A percentile compares a stretch with the other conserved stretches of the same genome.
Conservation (phyloP, 2,329 filamentous ascomycete species). For the Alternaria ventricosa region DNA sequence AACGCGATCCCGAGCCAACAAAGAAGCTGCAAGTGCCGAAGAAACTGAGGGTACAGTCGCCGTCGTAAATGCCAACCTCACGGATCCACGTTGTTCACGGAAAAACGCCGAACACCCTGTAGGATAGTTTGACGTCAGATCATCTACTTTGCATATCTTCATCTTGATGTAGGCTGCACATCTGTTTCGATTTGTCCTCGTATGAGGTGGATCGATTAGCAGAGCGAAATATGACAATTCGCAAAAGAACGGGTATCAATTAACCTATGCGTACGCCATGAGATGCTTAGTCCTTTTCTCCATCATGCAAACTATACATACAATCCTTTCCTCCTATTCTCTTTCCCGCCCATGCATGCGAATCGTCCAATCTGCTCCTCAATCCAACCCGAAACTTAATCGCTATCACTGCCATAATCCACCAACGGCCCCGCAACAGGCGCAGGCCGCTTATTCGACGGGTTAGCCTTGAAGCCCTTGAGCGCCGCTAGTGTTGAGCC, state of each 20-base stretch:
- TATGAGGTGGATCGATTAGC: neutral
- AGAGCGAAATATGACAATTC: neutral
- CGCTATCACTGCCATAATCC: constrained; percentile 84
- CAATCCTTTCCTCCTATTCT: neutral
- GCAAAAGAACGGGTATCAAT: constrained; percentile 6
- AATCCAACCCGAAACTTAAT: constrained; percentile 33
- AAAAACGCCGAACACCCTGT: neutral
- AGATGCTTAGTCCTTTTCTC: neutral
- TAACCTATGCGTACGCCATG: neutral
- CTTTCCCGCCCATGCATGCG: neutral
- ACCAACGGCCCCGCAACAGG: constrained; percentile 75
- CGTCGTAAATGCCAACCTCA: neutral
- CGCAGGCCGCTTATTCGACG: constrained; percentile 59
- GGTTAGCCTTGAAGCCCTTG: constrained; percentile 56
- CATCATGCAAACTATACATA: neutral
- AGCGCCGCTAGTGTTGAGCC: constrained; percentile 82
- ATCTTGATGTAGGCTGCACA: neutral
- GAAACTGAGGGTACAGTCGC: neutral
- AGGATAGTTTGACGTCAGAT: neutral
- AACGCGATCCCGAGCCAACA: neutral
- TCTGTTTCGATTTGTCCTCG: neutral
- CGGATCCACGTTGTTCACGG: neutral
- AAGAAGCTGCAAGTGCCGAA: neutral
- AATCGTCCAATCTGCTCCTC: neutral
- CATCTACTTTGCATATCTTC: neutral